These are phyloP conservation scores for Nicotiana benthamiana DNA, from an alignment of 257 asterid genomes.

Conservation along the genomic window DNA sequence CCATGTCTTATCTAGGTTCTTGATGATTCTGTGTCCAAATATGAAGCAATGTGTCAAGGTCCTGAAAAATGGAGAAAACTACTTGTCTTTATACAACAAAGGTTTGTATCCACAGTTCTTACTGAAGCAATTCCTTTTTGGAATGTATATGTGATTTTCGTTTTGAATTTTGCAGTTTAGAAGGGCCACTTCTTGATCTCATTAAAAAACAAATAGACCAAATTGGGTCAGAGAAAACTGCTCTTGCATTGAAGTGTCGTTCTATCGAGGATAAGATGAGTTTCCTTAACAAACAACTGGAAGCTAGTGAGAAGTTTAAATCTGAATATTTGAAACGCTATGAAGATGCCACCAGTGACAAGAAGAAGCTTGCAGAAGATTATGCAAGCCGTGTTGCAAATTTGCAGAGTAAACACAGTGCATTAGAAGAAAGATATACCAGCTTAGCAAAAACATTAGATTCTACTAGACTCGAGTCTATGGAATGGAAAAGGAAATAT, in stretches of 20 bases:
- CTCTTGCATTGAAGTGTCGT: slow-evolving; percentile 76
- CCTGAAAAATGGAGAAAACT: slow-evolving; percentile 94
- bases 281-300: slow-evolving; percentile 77
- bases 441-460: slow-evolving; percentile 60
- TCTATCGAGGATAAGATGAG: slow-evolving; percentile 71
- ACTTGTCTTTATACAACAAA: slow-evolving; percentile 58
- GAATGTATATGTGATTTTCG: background rate
- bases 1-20: slow-evolving; percentile 47
- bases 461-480: slow-evolving; percentile 51
- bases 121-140: background rate
- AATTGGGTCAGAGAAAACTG: slow-evolving; percentile 66
- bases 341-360: slow-evolving; percentile 79
- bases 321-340: slow-evolving; percentile 88
- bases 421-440: slow-evolving; percentile 76
- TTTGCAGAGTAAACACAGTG: slow-evolving; percentile 67
- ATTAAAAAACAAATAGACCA: slow-evolving; percentile 76
- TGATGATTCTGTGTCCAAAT: slow-evolving; percentile 69
- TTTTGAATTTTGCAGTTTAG: slow-evolving; percentile 56
- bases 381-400: slow-evolving; percentile 65
- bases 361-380: slow-evolving; percentile 74
- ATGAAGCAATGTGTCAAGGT: slow-evolving; percentile 80
- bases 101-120: slow-evolving; percentile 39
- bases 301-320: slow-evolving; percentile 80
- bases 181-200: slow-evolving; percentile 84
- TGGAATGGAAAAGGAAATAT: slow-evolving; percentile 86